A percentile compares a stretch with the other conserved stretches of the same genome.
Evolutionary conservation across 2,329 filamentous ascomycete genomes (phyloP).

Genomic region (Lanzia echinophila): DNA sequence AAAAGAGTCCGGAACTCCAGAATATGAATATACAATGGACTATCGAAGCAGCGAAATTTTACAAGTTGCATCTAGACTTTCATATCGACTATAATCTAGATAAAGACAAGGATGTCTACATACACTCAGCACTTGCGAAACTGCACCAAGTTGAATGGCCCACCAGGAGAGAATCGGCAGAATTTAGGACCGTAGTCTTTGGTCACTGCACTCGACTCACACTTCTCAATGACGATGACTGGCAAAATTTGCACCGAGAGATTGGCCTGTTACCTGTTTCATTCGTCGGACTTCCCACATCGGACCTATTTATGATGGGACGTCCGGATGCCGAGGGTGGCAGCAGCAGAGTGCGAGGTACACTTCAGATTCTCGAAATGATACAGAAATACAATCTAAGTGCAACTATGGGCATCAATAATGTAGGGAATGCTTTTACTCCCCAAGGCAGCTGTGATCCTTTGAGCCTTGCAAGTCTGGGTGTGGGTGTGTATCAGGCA

Average conservation of each 20-base stretch:
- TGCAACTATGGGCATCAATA: constrained; percentile 60
- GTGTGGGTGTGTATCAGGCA: constrained; percentile 61
- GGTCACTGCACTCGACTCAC: constrained; percentile 65
- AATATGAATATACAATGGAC: constrained; percentile 56
- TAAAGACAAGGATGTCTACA: constrained; percentile 39
- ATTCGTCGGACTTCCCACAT: constrained; percentile 64
- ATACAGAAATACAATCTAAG: constrained; percentile 52
- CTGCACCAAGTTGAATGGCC: constrained; percentile 47
- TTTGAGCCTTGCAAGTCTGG: constrained; percentile 52
- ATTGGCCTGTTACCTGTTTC: constrained; percentile 51
- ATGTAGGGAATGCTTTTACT: constrained; percentile 69
- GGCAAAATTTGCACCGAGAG: constrained; percentile 39
- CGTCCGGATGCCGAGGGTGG: constrained; percentile 29
- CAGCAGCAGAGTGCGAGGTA: constrained; percentile 45
- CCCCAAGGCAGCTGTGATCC: constrained; percentile 63
- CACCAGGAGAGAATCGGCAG: constrained; percentile 12
- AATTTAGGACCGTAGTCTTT: constrained; percentile 46
- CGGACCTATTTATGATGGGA: constrained; percentile 67
- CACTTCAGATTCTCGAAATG: constrained; percentile 53
- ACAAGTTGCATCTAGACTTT: constrained; percentile 56
- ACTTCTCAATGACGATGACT: constrained; percentile 44
- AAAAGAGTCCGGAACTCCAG: constrained; percentile 39
- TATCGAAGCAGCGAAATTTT: constrained; percentile 44
- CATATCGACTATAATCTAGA: constrained; percentile 67
- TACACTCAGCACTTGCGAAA: constrained; percentile 47